Evolutionary conservation across 306 rosid genomes (phyloP).

Genomic region (Casuarina equisetifolia): DNA sequence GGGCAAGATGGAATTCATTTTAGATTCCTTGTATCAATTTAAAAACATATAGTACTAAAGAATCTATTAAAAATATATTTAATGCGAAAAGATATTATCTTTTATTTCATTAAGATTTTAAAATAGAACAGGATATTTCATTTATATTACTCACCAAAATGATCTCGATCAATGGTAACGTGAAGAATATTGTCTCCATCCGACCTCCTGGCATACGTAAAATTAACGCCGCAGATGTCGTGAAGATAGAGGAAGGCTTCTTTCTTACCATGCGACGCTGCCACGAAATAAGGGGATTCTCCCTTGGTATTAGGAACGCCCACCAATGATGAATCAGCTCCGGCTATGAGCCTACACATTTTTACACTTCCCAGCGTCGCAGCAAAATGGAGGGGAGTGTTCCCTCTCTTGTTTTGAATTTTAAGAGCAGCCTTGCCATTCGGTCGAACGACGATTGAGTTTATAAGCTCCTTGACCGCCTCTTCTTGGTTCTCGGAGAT

Average conservation of each 20-base stretch:
- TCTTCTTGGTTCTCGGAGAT: slow-evolving; percentile 39
- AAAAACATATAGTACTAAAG: too few species aligned
- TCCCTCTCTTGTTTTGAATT: slow-evolving; percentile 15
- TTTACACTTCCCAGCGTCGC: slow-evolving; percentile 34
- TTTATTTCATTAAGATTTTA: too few species aligned
- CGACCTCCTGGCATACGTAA: slow-evolving; percentile 30
- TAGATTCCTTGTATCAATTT: too few species aligned
- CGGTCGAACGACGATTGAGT: rapidly evolving
- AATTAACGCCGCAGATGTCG: background rate
- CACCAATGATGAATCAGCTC: rapidly evolving
- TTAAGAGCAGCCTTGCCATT: background rate
- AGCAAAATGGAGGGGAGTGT: slow-evolving; percentile 48
- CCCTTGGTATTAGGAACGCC: too few species aligned
- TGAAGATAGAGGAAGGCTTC: slow-evolving; percentile 44
- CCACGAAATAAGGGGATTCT: slow-evolving; percentile 49
- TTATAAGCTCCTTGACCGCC: slow-evolving; percentile 23
- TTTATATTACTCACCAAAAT: slow-evolving; percentile 27
- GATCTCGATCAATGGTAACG: slow-evolving; percentile 34
- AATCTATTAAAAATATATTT: too few species aligned
- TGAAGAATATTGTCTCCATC: slow-evolving; percentile 58
- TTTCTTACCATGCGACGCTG: slow-evolving; percentile 44
- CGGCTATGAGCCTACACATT: slow-evolving; percentile 37
- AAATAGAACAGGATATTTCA: too few species aligned
- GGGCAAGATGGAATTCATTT: too few species aligned
- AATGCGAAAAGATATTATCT: too few species aligned